A percentile compares a stretch with the other conserved stretches of the same genome.
These are phyloP conservation scores for Flammula alnicola DNA, from an alignment of 1,284 basidiomycete genomes.

Conservation along the genomic window DNA sequence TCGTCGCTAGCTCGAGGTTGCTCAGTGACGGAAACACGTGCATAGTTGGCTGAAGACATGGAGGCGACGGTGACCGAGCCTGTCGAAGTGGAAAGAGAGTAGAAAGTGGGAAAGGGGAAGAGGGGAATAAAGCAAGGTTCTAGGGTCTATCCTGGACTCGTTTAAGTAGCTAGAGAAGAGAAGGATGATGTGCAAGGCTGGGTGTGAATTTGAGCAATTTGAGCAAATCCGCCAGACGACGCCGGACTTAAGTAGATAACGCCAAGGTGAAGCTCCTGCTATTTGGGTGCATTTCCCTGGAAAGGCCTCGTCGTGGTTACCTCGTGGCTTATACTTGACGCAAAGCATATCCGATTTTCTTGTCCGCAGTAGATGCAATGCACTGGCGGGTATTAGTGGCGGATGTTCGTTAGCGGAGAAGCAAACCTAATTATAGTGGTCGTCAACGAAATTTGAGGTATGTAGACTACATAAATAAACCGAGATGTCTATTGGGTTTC, in stretches of 20 bases:
- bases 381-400: too few species aligned
- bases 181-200: neutral
- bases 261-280: too few species aligned
- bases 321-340: conserved; percentile 1
- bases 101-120: neutral
- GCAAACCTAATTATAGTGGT: too few species aligned
- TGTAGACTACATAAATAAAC: too few species aligned
- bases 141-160: neutral
- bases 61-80: too few species aligned
- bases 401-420: too few species aligned
- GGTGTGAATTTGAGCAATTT: neutral
- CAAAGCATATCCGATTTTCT: neutral
- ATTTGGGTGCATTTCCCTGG: too few species aligned
- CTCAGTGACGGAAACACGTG: conserved; percentile 8
- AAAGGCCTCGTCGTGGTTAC: neutral
- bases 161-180: neutral
- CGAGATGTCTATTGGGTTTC: too few species aligned
- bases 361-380: conserved; percentile 8
- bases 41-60: conserved; percentile 12
- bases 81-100: neutral
- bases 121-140: neutral
- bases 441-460: too few species aligned
- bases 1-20: conserved; percentile 7
- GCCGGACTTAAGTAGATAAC: conserved; percentile 1
- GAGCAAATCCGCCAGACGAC: neutral